These are phyloP conservation scores for Fusarium sp. DNA, from an alignment of 2,329 filamentous ascomycete genomes.

Conservation along the genomic window DNA sequence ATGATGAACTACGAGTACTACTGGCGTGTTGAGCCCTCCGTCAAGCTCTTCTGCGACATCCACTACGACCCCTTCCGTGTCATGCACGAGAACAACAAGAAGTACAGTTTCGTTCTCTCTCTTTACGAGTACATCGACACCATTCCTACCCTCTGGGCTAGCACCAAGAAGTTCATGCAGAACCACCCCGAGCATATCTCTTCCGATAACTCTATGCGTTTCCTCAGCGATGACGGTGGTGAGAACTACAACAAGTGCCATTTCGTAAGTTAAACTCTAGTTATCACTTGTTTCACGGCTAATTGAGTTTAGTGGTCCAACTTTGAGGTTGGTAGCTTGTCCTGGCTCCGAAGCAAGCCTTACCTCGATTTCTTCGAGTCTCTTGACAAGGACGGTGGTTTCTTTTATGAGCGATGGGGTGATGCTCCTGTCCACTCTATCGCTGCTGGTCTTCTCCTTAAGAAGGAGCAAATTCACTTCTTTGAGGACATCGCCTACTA, in stretches of 20 bases:
- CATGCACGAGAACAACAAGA: conserved; percentile 97
- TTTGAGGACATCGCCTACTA: conserved; percentile 99
- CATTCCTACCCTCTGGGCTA: conserved; percentile 95
- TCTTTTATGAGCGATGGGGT: conserved; percentile 99
- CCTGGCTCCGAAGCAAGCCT: conserved; percentile 89
- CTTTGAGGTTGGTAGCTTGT: conserved; percentile 93
- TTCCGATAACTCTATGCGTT: conserved; percentile 86
- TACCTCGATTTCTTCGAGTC: conserved; percentile 92
- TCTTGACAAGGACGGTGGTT: conserved; percentile 90
- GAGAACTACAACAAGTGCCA: conserved; percentile 97
- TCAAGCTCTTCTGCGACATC: conserved; percentile 96
- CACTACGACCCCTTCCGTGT: conserved; percentile 95
- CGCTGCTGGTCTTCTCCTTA: conserved; percentile 84
- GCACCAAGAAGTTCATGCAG: conserved; percentile 92
- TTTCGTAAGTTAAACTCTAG: conserved; percentile 70
- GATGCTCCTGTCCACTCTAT: conserved; percentile 99
- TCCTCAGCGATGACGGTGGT: conserved; percentile 90
- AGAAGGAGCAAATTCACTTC: conserved; percentile 96
- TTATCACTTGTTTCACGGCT: background rate
- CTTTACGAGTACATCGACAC: conserved; percentile 97
- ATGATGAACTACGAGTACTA: conserved; percentile 99
- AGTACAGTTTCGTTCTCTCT: conserved; percentile 96
- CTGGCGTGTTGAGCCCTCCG: conserved; percentile 97
- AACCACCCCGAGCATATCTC: conserved; percentile 89
- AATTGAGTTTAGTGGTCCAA: conserved; percentile 84